Conservation (phyloP, 768 basidiomycete species). For the Boletus sensibilis region DNA sequence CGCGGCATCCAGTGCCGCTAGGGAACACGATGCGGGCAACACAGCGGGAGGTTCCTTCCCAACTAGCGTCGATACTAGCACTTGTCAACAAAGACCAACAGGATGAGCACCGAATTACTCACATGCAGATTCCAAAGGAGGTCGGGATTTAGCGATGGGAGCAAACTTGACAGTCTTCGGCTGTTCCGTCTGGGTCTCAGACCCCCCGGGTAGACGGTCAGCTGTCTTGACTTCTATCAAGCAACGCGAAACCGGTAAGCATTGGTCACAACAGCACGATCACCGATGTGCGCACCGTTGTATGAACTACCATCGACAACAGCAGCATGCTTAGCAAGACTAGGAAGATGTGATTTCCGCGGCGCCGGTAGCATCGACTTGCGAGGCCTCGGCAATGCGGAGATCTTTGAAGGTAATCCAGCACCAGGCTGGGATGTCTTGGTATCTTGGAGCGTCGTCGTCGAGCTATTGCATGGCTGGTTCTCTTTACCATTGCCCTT, state of each 20-base stretch:
- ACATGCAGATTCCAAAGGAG: constrained; percentile 5
- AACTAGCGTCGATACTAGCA: not conserved
- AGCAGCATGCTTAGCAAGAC: not conserved
- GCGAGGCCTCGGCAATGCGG: constrained; percentile 5
- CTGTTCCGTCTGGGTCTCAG: constrained; percentile 13
- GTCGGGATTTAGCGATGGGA: not conserved
- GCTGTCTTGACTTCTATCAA: constrained; percentile 9
- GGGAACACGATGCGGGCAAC: constrained; percentile 13
- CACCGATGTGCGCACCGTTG: not conserved
- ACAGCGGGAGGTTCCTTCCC: not conserved
- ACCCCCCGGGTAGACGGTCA: constrained; percentile 13
- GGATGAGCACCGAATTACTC: not conserved
- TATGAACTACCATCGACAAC: not conserved
- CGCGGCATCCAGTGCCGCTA: constrained; percentile 14
- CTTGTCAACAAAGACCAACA: constrained; percentile 5
- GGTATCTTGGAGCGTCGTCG: constrained; percentile 1
- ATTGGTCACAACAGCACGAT: not conserved
- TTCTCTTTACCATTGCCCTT: constrained; percentile 20
- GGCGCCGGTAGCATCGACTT: constrained; percentile 14
- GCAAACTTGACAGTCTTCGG: not conserved
- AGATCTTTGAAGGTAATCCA: constrained; percentile 4
- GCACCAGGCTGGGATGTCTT: constrained; percentile 1
- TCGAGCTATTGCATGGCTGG: not conserved
- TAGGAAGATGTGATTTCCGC: not conserved
- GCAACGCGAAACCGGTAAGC: not conserved